Base-by-base conservation (phyloP, 371 early-diverging fungal species). In the Mucor mucedo region DNA sequence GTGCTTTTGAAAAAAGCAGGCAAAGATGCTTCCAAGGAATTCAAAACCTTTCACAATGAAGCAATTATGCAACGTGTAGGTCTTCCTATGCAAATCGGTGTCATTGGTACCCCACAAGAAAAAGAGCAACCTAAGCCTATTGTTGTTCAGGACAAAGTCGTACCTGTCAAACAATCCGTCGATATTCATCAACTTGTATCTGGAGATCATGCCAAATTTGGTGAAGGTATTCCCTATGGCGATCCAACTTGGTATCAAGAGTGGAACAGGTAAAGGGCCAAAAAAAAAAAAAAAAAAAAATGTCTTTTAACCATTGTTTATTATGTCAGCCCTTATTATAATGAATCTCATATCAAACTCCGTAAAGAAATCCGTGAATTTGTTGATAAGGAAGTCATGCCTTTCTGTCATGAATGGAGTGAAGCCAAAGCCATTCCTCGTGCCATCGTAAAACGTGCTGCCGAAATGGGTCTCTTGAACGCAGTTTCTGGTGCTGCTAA, bases 211-310 rank as follows among this genome's bases (percentile, higher is more conserved):
- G 78, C 69, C 39, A 71, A 64, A 7, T 93, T 91, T 70, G 93
- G 93, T 45, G 93, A 93, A 55, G 76, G 87, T 70, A 73, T 93
- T 42, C 93, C 93, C 5, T 92, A 85, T 74, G 92, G 91, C 7
- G 95, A 95, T 67, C 94, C 95, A 21, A 86, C 86, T 58, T 93
- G 93, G 93, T 94, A 92, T 78, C 87, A 89, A 63, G 90, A 89
- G 45, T 86, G 84, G 78, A 78, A 83, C 62, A 76, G 80, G 77
- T 77, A 64, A 64, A n/a, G 21, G 21, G 21, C 21, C 35, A 13
- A 16, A 21, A 52, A 28, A 38, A 52, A 28, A 49, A 62, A 62
- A 35, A 52, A 45, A 30, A 48, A 49, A 13, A 39, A 4, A 14
- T 11, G 10, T 16, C 33, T 42, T 11, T 13, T 50, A 9, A 30